Evolutionary conservation across 2,329 filamentous ascomycete genomes (phyloP).

Genomic region (Leptographium radiaticola): DNA sequence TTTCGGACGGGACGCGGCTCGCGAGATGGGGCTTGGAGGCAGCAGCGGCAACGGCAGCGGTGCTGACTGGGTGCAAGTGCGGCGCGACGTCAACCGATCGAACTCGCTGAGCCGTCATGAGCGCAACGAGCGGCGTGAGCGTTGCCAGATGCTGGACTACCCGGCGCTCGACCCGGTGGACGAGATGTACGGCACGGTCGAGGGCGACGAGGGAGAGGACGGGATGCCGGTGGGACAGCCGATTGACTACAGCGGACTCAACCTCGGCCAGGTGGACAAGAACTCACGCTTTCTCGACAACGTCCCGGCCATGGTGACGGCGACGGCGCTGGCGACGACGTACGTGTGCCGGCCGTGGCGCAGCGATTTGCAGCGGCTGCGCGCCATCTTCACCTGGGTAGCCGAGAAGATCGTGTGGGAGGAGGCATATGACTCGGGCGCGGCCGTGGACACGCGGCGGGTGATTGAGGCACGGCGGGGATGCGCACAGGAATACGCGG

Average conservation of each 20-base stretch:
- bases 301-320: slow-evolving; percentile 69
- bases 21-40: slow-evolving; percentile 17
- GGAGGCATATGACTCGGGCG: slow-evolving; percentile 75
- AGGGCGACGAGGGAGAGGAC: slow-evolving; percentile 83
- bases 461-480: slow-evolving; percentile 76
- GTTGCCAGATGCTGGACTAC: slow-evolving; percentile 90
- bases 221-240: slow-evolving; percentile 72
- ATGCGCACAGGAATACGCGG: slow-evolving; percentile 79
- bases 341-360: slow-evolving; percentile 91
- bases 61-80: slow-evolving; percentile 93
- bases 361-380: slow-evolving; percentile 81
- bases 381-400: slow-evolving; percentile 96
- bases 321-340: slow-evolving; percentile 70
- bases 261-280: slow-evolving; percentile 84
- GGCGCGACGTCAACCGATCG: slow-evolving; percentile 87
- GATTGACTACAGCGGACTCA: slow-evolving; percentile 67
- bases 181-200: slow-evolving; percentile 68
- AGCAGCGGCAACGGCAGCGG: slow-evolving; percentile 25
- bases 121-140: slow-evolving; percentile 67
- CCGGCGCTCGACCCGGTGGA: slow-evolving; percentile 82
- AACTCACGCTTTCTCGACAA: slow-evolving; percentile 82
- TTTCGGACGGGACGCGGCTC: background rate
- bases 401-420: slow-evolving; percentile 94
- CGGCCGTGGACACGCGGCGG: slow-evolving; percentile 68
- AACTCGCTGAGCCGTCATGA: slow-evolving; percentile 89